Evolutionary conservation across 768 basidiomycete genomes (phyloP).

Genomic region (Rhizopogon rudus): DNA sequence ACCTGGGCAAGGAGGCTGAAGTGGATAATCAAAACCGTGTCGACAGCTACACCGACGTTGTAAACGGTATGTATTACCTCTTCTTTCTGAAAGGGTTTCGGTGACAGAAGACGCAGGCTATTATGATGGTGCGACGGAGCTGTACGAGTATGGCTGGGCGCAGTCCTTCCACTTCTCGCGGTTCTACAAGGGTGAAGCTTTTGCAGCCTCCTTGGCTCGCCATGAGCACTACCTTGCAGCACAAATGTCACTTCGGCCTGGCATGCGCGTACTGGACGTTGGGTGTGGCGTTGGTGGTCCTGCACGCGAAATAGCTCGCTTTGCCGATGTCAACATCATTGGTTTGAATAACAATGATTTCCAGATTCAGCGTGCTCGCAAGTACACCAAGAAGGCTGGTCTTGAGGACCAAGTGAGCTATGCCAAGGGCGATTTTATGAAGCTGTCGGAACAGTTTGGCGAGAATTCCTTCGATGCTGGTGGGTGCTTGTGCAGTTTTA

Average conservation of each 20-base stretch:
- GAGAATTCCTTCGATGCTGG: conserved; percentile 88
- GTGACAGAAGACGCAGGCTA: conserved; percentile 50
- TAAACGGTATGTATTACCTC: conserved; percentile 61
- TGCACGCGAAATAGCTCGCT: conserved; percentile 85
- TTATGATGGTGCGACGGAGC: conserved; percentile 89
- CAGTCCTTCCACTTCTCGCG: conserved; percentile 92
- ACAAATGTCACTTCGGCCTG: conserved; percentile 73
- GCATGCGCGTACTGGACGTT: conserved; percentile 93
- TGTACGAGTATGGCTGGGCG: conserved; percentile 89
- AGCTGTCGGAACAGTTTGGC: conserved; percentile 82
- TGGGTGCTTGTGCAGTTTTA: conserved; percentile 28
- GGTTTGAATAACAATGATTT: conserved; percentile 94
- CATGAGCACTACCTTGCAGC: conserved; percentile 93
- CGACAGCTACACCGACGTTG: conserved; percentile 85
- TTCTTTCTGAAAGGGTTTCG: background rate
- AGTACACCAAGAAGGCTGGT: conserved; percentile 69
- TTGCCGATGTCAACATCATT: conserved; percentile 74
- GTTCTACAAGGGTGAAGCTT: conserved; percentile 83
- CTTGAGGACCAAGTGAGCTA: conserved; percentile 71
- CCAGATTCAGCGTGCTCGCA: conserved; percentile 77
- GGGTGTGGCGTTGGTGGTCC: conserved; percentile 95
- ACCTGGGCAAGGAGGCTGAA: conserved; percentile 61
- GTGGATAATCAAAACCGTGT: conserved; percentile 69
- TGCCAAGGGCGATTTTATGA: conserved; percentile 93
- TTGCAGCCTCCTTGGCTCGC: conserved; percentile 64